phyloP scores from a whole-genome alignment of 306 rosid species.

The Lupinus albus region DNA sequence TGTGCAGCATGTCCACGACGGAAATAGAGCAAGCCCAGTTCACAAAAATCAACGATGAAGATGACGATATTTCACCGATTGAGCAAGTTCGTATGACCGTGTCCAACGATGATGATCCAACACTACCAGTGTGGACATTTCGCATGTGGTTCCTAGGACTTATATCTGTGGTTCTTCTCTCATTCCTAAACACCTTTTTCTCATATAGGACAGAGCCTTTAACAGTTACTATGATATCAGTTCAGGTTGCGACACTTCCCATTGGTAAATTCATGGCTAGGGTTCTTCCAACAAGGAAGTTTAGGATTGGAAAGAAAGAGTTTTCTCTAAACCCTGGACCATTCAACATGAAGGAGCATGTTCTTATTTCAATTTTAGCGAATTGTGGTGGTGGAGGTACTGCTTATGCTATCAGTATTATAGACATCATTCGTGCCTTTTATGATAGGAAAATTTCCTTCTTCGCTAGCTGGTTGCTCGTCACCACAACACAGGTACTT shows the following conservation, averaged over 20 bases:
- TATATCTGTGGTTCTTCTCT: conserved; percentile 50
- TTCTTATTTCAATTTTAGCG: conserved; percentile 67
- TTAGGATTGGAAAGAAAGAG: conserved; percentile 33
- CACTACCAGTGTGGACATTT: conserved; percentile 71
- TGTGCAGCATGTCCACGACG: conserved; percentile 1
- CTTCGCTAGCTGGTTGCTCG: conserved; percentile 59
- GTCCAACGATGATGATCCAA: conserved; percentile 53
- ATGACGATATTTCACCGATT: conserved; percentile 58
- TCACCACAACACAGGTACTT: conserved; percentile 63
- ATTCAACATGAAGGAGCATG: conserved; percentile 80
- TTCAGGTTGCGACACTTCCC: conserved; percentile 69
- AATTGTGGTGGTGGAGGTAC: conserved; percentile 67
- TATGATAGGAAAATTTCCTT: conserved; percentile 54
- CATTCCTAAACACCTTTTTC: conserved; percentile 73
- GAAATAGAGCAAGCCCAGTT: background rate
- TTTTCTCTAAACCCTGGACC: conserved; percentile 72
- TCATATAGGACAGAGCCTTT: conserved; percentile 59
- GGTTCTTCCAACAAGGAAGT: conserved; percentile 46
- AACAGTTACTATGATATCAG: conserved; percentile 51
- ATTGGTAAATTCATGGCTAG: conserved; percentile 62
- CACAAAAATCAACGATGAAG: background rate
- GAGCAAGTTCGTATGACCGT: conserved; percentile 67
- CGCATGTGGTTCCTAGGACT: conserved; percentile 78
- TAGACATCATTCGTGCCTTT: conserved; percentile 56
- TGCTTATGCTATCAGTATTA: conserved; percentile 67